These are phyloP conservation scores for Xylaria venustula DNA, from an alignment of 495 filamentous ascomycete species.

Conservation along the genomic window DNA sequence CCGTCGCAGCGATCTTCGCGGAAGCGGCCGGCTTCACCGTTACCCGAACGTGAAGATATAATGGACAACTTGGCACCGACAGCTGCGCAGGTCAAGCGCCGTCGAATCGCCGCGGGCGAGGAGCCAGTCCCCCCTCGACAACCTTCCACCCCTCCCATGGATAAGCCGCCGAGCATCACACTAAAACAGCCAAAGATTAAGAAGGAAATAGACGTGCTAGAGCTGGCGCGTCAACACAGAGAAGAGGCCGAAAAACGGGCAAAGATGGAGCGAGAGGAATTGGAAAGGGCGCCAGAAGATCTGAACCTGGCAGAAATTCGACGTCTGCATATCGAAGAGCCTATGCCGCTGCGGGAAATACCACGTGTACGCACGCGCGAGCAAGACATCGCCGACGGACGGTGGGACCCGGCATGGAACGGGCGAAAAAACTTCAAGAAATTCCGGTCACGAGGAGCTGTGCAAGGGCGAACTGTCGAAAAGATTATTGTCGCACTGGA, in stretches of 20 bases:
- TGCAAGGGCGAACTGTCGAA: slow-evolving; percentile 44
- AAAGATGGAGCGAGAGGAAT: slow-evolving; percentile 56
- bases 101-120: slow-evolving; percentile 53
- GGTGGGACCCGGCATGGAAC: slow-evolving; percentile 93
- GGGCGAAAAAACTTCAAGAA: slow-evolving; percentile 96
- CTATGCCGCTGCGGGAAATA: slow-evolving; percentile 61
- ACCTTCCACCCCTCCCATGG: slow-evolving; percentile 12
- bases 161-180: slow-evolving; percentile 1
- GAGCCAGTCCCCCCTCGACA: slow-evolving; percentile 31
- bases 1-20: slow-evolving; percentile 31
- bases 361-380: slow-evolving; percentile 33
- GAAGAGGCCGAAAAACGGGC: slow-evolving; percentile 67
- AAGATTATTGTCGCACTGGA: slow-evolving; percentile 75
- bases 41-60: slow-evolving; percentile 44
- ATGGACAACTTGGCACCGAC: slow-evolving; percentile 68
- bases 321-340: slow-evolving; percentile 74
- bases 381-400: slow-evolving; percentile 49
- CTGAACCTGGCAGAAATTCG: slow-evolving; percentile 71
- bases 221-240: slow-evolving; percentile 63
- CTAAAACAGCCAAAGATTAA: slow-evolving; percentile 39
- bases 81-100: slow-evolving; percentile 69
- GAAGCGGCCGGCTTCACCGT: slow-evolving; percentile 45
- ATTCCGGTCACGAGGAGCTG: slow-evolving; percentile 66
- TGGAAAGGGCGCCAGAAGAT: slow-evolving; percentile 49
- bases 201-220: slow-evolving; percentile 63